Conservation (phyloP, 805 yeast genomes). For the Suhomyces vadensis region DNA sequence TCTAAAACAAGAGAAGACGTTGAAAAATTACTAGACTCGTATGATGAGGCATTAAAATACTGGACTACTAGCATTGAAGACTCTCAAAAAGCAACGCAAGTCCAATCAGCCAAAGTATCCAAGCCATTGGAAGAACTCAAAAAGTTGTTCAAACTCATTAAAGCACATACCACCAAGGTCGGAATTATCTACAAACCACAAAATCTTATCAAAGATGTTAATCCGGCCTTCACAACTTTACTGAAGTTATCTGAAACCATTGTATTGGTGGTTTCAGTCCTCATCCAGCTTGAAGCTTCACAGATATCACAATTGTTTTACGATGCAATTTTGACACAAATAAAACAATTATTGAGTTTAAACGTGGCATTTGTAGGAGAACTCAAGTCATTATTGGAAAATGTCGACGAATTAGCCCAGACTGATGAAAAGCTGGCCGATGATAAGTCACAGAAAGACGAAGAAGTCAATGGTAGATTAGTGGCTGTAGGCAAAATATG, state of each 20-base stretch:
- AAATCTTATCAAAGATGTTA: conserved; percentile 41
- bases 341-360: conserved; percentile 19
- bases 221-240: conserved; percentile 45
- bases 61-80: conserved; percentile 22
- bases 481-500: conserved; percentile 67
- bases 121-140: conserved; percentile 56
- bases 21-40: conserved; percentile 24
- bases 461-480: conserved; percentile 43
- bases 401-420: conserved; percentile 12
- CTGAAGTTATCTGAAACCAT: conserved; percentile 46
- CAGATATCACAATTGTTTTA: conserved; percentile 38
- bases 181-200: conserved; percentile 71
- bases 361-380: conserved; percentile 26
- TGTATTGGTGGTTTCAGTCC: conserved; percentile 47
- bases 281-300: conserved; percentile 29
- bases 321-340: conserved; percentile 32
- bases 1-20: conserved; percentile 21
- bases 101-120: conserved; percentile 34
- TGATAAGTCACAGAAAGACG: conserved; percentile 19
- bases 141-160: conserved; percentile 59
- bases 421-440: conserved; percentile 13
- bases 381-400: conserved; percentile 23
- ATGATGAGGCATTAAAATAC: conserved; percentile 31
- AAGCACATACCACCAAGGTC: conserved; percentile 76
- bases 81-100: conserved; percentile 13